Percentiles rank a stretch among this genome's conserved stretches.
phyloP scores from a whole-genome alignment of 345 rosid genomes.

The Ailanthus altissimus region DNA sequence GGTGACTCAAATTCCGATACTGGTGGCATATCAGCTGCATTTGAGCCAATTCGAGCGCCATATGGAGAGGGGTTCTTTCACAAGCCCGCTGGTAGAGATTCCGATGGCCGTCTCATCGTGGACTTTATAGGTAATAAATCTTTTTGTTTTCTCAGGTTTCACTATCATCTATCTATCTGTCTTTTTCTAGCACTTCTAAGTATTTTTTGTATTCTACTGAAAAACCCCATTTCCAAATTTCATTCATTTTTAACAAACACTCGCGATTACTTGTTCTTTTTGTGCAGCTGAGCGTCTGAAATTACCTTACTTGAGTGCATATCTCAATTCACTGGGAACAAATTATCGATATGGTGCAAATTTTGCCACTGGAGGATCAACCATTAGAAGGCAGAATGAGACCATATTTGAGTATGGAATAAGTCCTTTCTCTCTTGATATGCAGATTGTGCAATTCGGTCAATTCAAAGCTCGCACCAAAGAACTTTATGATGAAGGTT shows the following conservation, averaged over 20 bases:
- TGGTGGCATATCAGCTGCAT: slow-evolving; percentile 81
- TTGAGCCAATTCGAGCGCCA: slow-evolving; percentile 58
- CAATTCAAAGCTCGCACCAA: slow-evolving; percentile 71
- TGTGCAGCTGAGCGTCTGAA: slow-evolving; percentile 72
- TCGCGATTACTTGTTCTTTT: neutral
- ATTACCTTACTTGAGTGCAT: slow-evolving; percentile 81
- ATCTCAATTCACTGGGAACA: slow-evolving; percentile 79
- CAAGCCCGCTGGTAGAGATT: slow-evolving; percentile 65
- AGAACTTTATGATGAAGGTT: slow-evolving; percentile 51
- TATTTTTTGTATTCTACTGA: neutral
- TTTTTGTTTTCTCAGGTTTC: too few species aligned
- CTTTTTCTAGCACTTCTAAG: too few species aligned
- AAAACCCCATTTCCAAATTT: neutral
- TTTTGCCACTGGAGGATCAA: slow-evolving; percentile 93
- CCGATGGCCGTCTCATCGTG: slow-evolving; percentile 77
- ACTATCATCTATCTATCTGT: neutral
- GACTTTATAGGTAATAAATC: slow-evolving; percentile 72
- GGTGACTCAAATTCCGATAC: slow-evolving; percentile 92
- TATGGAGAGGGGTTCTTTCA: slow-evolving; percentile 65
- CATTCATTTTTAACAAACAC: neutral
- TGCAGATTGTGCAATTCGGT: slow-evolving; percentile 78
- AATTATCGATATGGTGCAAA: slow-evolving; percentile 87
- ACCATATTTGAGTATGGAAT: slow-evolving; percentile 84
- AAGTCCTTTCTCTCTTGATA: slow-evolving; percentile 83
- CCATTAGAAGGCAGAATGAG: slow-evolving; percentile 80